Base-by-base conservation (phyloP, 2,329 filamentous ascomycete species). In the Phialemonium atrogriseum region DNA sequence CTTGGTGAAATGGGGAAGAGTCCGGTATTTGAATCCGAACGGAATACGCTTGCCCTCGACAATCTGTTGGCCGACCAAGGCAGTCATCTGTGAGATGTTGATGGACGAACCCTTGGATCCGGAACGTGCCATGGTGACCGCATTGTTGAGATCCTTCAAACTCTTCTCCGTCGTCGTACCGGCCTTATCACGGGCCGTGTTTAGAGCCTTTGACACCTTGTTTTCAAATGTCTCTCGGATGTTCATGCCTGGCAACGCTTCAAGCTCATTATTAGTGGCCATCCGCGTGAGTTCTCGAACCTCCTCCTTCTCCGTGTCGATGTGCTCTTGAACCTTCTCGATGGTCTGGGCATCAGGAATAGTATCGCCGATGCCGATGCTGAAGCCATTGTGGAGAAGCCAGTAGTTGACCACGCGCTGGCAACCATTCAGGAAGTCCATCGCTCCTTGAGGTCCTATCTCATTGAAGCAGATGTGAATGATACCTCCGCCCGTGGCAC, bases 71-170 rank as follows among this genome's bases (percentile, higher is more conserved):
- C 93, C 91, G 38, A 99, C 93, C 42, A 96, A 75, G 16, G 91
- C 91, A 40, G 88, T 93, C 91, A 99, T 98, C 61, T 99, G 91
- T 11, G 93, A 95, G 48, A 99, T 96, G 58, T 99, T 99, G 69
- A 98, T 96, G 10, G 86, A 89, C 3, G 91, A 96, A 56, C 91
- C 91, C 68, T 99, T 99, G 46, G 93, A 98, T 50, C 91, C 91
- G 37, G 91, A 95, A 32, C 80, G 78, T 38, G 93, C 87, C 84
- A 96, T 99, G 52, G 87, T 85, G 33, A 94, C 86, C 30, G 89
- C 89, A 50, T 96, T 95, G 70, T 98, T 98, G 49, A 84, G 69
- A 59, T 95, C 86, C 64, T 94, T 95, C 55, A 98, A 64, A 68
- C 84, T 87, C 62, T 86, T 81, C 59, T 93, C 84, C 1, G 91